Evolutionary conservation across 108 stramenopile genomes (phyloP), one percentile per base, ranked within the genome.

Genomic region (Schizochytrium sp.): DNA sequence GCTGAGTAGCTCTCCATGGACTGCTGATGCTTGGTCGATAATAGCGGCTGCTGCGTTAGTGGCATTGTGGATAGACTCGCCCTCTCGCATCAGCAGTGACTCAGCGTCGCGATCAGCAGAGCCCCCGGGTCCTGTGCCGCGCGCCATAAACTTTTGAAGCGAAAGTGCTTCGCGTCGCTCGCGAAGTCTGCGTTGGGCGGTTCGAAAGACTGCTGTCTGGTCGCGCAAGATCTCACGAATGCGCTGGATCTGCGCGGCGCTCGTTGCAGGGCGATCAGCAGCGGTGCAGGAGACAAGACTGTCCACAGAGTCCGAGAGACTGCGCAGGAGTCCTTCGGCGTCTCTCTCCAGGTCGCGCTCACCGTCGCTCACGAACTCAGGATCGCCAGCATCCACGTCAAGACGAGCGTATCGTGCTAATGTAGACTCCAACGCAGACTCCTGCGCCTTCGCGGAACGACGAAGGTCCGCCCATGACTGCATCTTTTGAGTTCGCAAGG

Each of bases 171-270:
- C 76, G 50, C 76, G 76, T n/a, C 47, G 50, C 28, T 40, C 28
- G 17, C 55, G 49, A 53, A 83, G 76, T 28, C 40, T 83, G 28
- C 28, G 8, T 28, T 2, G 76, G 50, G 19, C 40, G 50, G 40
- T 55, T n/a, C 76, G 47, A 42, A 83, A 83, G 50, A n/a, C 55
- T 47, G 76, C n/a, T 3, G 47, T 83, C 76, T 83, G 76, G 76
- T 83, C 76, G 76, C 47, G 53, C 76, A 83, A n/a, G 47, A 83
- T 83, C 53, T 83, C 76, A n/a, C 76, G 8, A 38, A 83, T 47
- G 8, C 76, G 47, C 76, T 83, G 76, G 28, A 83, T 83, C 76
- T 83, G 76, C 76, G 76, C 76, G 5, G 47, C 28, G 76, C 76
- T 83, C 45, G 76, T 83, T 8, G 76, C 50, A 17, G 76, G 76